Percentiles rank a stretch among this genome's conserved stretches.
Conservation (phyloP, 2,329 filamentous ascomycete genomes). For the Exutisphaerella laricina region DNA sequence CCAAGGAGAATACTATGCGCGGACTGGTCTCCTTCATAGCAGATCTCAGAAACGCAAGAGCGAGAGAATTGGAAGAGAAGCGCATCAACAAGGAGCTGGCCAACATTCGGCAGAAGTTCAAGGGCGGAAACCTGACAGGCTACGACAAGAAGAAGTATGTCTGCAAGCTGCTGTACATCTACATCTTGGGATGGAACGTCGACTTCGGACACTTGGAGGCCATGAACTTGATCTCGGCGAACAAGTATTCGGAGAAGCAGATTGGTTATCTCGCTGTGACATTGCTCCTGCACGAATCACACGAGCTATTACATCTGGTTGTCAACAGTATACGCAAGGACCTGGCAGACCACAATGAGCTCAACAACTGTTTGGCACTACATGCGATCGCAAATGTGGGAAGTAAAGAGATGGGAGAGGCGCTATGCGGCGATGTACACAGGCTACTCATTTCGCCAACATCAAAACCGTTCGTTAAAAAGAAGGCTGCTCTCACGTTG, state of each 20-base stretch:
- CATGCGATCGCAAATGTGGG: conserved; percentile 98
- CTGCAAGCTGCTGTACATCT: conserved; percentile 99
- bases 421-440: conserved; percentile 85
- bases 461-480: conserved; percentile 98
- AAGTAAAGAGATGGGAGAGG: conserved; percentile 94
- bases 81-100: conserved; percentile 99
- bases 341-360: conserved; percentile 85
- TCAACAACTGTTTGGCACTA: conserved; percentile 93
- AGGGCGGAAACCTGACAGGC: conserved; percentile 75
- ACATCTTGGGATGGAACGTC: conserved; percentile 98
- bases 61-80: conserved; percentile 95
- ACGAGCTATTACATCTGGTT: conserved; percentile 90
- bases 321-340: conserved; percentile 99
- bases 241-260: conserved; percentile 98
- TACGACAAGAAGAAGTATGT: conserved; percentile 99
- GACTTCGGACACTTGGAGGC: conserved; percentile 98
- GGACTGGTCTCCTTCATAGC: conserved; percentile 98
- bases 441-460: conserved; percentile 86
- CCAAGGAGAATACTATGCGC: conserved; percentile 36
- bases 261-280: conserved; percentile 98
- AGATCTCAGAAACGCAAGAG: conserved; percentile 88
- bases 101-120: conserved; percentile 98
- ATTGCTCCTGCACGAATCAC: conserved; percentile 91
- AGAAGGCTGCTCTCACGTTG: conserved; percentile 92
- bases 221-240: conserved; percentile 93